Conservation (phyloP, 768 basidiomycete genomes). For the Hericium alpestre region DNA sequence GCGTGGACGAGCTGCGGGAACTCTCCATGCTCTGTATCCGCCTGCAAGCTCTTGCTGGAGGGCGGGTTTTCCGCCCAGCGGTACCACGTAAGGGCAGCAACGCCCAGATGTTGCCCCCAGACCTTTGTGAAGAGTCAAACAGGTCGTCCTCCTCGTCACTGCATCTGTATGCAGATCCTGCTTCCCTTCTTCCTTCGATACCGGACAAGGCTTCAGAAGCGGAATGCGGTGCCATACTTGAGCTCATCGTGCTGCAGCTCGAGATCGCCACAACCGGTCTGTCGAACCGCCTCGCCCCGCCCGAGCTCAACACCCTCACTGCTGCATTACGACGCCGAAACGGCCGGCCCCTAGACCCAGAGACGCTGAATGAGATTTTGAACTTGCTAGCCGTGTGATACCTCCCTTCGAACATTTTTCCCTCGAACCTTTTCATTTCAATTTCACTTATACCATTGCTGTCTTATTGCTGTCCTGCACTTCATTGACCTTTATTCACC, state of each 20-base stretch:
- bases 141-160: not conserved
- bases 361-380: constrained; percentile 7
- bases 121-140: not conserved
- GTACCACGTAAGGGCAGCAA: constrained; percentile 11
- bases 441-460: not conserved
- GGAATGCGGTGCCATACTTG: constrained; percentile 65
- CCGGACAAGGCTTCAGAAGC: constrained; percentile 58
- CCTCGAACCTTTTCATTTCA: not conserved
- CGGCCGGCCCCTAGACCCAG: constrained; percentile 6
- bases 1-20: constrained; percentile 62
- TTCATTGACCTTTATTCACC: not conserved
- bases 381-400: constrained; percentile 5
- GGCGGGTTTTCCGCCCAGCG: constrained; percentile 13
- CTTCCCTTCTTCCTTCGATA: constrained; percentile 57
- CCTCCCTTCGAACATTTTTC: not conserved
- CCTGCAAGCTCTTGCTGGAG: constrained; percentile 64
- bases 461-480: not conserved
- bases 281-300: constrained; percentile 2
- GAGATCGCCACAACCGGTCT: constrained; percentile 45
- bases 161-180: constrained; percentile 27
- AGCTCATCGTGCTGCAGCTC: constrained; percentile 64
- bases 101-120: constrained; percentile 14
- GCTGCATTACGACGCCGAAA: not conserved
- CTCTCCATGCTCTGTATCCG: constrained; percentile 67
- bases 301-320: not conserved